These are phyloP conservation scores for Erodium maritimum DNA, from an alignment of 345 rosid genomes.

Conservation along the genomic window DNA sequence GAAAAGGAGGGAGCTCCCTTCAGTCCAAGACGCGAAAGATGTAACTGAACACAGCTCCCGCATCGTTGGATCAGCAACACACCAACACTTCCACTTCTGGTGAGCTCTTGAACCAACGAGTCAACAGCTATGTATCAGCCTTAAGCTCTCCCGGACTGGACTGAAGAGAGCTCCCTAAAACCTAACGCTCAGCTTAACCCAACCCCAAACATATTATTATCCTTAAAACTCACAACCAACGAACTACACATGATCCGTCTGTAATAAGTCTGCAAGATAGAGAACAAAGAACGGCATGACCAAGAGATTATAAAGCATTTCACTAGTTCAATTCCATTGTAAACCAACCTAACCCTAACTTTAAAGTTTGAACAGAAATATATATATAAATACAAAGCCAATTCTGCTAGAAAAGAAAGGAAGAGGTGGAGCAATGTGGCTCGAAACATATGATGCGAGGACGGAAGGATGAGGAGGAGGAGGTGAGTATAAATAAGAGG, in stretches of 20 bases:
- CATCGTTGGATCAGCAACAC: conserved; percentile 32
- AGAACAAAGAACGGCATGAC: too few relatives aligned
- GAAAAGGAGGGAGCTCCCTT: conserved; percentile 37
- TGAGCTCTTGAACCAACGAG: conserved; percentile 36
- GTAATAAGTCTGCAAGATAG: too few relatives aligned
- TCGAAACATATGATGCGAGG: conserved; percentile 1
- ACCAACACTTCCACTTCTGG: conserved; percentile 10
- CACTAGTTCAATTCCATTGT: too few relatives aligned
- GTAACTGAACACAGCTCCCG: conserved; percentile 29
- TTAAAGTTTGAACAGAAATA: too few relatives aligned
- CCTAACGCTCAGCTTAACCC: too few relatives aligned
- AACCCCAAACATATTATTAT: background rate
- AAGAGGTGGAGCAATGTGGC: background rate
- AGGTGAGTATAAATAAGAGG: conserved; percentile 5
- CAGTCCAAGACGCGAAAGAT: conserved; percentile 44
- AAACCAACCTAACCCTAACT: too few relatives aligned
- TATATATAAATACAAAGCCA: background rate
- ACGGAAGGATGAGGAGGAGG: background rate
- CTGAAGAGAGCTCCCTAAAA: conserved; percentile 39
- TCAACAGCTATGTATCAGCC: conserved; percentile 32
- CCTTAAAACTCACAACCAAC: background rate
- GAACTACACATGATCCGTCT: background rate
- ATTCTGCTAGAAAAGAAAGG: too few relatives aligned
- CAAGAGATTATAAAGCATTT: too few relatives aligned
- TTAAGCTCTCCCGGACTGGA: conserved; percentile 23